Percentiles rank a stretch among this genome's conserved stretches.
Evolutionary conservation across 352 stramenopile genomes (phyloP).

Genomic region (Phytophthora cactorum): DNA sequence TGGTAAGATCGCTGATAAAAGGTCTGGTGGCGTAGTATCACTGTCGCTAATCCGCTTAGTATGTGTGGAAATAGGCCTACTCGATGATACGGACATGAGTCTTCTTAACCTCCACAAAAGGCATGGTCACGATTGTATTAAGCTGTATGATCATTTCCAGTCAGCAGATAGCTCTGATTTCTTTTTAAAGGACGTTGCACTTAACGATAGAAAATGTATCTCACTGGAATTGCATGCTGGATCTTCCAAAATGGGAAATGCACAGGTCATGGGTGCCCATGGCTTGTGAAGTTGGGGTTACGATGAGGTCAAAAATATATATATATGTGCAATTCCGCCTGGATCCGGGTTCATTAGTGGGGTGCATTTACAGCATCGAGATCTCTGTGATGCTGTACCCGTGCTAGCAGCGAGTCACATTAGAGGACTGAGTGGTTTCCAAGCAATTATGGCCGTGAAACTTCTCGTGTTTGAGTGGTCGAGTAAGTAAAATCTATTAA

Average conservation of each 20-base stretch:
- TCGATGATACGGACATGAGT: too few species aligned
- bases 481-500: constrained; percentile 2
- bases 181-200: not conserved
- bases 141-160: too few species aligned
- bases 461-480: not conserved
- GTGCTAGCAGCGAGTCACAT: not conserved
- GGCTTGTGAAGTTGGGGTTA: not conserved
- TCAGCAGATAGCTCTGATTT: too few species aligned
- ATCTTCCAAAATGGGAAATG: not conserved
- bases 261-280: not conserved
- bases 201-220: not conserved
- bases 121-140: too few species aligned
- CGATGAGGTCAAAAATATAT: not conserved
- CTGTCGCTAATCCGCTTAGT: too few species aligned
- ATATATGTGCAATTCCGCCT: not conserved
- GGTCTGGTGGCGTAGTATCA: too few species aligned
- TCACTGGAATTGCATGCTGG: not conserved
- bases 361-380: not conserved
- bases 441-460: not conserved
- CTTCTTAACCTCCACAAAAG: too few species aligned
- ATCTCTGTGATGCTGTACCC: not conserved
- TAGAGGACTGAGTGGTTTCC: not conserved
- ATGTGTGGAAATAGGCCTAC: too few species aligned
- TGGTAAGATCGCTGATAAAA: too few species aligned
- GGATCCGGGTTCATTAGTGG: not conserved